Evolutionary conservation across 78 protist genomes (phyloP).

Genomic region (Dictyostelium citrinum): DNA sequence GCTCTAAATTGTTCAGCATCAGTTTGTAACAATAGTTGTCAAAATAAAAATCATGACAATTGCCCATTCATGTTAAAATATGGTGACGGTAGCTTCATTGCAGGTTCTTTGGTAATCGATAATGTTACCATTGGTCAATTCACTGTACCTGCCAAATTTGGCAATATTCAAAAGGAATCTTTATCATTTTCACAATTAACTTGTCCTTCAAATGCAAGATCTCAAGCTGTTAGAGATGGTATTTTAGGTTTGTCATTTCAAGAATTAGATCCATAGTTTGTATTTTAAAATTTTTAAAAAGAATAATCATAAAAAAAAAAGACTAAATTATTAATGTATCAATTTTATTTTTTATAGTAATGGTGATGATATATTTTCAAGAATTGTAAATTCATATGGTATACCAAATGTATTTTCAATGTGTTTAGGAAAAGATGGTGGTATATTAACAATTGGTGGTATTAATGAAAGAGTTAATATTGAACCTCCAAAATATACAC

Average conservation of each 20-base stretch:
- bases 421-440: conserved; percentile 62
- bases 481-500: not conserved
- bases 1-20: not conserved
- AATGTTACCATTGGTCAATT: conserved; percentile 11
- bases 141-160: conserved; percentile 24
- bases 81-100: conserved; percentile 32
- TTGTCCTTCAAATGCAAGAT: conserved; percentile 1
- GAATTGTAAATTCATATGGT: not conserved
- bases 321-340: not conserved
- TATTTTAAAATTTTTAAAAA: not conserved
- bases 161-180: conserved; percentile 34
- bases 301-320: not conserved
- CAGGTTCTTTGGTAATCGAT: conserved; percentile 13
- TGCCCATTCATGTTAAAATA: conserved; percentile 12
- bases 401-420: conserved; percentile 45
- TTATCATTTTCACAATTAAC: conserved; percentile 21
- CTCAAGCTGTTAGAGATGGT: conserved; percentile 23
- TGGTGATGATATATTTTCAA: conserved; percentile 51
- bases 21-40: not conserved
- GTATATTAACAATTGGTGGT: conserved; percentile 45
- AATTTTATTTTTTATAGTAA: not conserved
- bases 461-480: not conserved
- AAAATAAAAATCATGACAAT: not conserved
- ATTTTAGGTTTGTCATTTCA: conserved; percentile 39
- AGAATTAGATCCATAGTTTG: conserved; percentile 18